Percentiles rank a stretch among this genome's conserved stretches.
These are phyloP conservation scores for Vigna radiata DNA, from an alignment of 306 rosid genomes.

Conservation along the genomic window DNA sequence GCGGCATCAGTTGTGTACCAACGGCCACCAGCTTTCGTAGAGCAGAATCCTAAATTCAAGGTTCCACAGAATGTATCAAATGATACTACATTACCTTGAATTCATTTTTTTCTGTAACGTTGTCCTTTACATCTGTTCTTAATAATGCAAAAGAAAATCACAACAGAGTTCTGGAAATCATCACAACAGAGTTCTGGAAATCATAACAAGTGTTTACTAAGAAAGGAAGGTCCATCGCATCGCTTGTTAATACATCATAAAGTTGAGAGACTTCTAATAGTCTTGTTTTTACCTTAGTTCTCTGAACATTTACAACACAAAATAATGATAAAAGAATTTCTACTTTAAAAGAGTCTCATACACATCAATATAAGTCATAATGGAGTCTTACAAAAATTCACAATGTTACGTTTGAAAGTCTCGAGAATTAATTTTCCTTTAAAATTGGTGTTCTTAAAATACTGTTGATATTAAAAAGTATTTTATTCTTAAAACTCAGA, in stretches of 20 bases:
- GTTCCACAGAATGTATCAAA: constrained; percentile 56
- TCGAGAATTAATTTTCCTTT: no score
- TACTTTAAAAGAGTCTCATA: no score
- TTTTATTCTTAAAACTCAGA: no score
- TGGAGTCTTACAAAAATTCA: no score
- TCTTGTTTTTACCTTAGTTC: constrained; percentile 8
- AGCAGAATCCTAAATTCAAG: constrained; percentile 85
- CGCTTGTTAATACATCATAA: neutral
- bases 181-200: constrained; percentile 13
- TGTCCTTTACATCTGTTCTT: constrained; percentile 33
- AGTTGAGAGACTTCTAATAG: constrained; percentile 20
- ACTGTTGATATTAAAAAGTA: no score
- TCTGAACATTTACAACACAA: no score
- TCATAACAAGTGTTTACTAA: constrained; percentile 23
- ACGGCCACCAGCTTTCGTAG: constrained; percentile 78
- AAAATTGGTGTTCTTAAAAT: no score
- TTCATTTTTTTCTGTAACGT: constrained; percentile 31
- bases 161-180: constrained; percentile 17
- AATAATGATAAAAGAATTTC: no score
- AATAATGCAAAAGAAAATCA: neutral
- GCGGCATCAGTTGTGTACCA: constrained; percentile 86
- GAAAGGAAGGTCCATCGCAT: constrained; percentile 34
- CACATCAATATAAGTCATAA: no score
- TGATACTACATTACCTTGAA: constrained; percentile 58
- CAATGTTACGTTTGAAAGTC: no score